Conservation (phyloP, 2,329 filamentous ascomycete species). For the Aspergillus nomiae region DNA sequence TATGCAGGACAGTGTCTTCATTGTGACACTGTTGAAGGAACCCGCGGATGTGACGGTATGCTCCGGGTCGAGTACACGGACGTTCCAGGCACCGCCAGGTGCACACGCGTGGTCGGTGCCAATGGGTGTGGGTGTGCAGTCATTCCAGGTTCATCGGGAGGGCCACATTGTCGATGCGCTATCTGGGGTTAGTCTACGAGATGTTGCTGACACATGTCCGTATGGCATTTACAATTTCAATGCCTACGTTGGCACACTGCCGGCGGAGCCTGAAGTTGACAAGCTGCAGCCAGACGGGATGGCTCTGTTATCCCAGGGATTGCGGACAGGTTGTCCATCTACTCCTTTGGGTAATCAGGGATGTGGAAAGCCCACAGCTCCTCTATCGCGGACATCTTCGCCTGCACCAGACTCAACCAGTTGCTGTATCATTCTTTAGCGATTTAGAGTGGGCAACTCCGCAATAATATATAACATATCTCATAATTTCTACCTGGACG, state of each 20-base stretch:
- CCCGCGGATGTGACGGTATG: conserved; percentile 48
- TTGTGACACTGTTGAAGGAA: conserved; percentile 36
- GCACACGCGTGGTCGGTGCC: conserved; percentile 47
- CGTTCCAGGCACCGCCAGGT: conserved; percentile 51
- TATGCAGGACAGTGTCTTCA: conserved; percentile 54
- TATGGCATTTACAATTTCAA: conserved; percentile 61
- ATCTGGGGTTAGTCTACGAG: conserved; percentile 50
- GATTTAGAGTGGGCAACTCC: accelerated
- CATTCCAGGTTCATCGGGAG: conserved; percentile 49
- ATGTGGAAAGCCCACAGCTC: neutral
- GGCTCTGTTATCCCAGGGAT: neutral
- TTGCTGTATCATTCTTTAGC: neutral
- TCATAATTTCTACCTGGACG: too few species aligned
- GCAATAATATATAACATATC: too few species aligned
- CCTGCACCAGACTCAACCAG: neutral
- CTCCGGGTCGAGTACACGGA: conserved; percentile 48
- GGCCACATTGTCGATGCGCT: conserved; percentile 41
- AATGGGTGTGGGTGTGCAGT: conserved; percentile 53
- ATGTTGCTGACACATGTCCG: conserved; percentile 53
- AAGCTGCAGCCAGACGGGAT: neutral
- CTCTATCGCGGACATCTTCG: neutral
- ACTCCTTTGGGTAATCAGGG: neutral
- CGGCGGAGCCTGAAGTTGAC: neutral
- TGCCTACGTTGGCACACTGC: conserved; percentile 34
- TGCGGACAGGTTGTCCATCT: neutral